Evolutionary conservation across 441 rosid genomes (phyloP).

Genomic region (Gossypium davidsonii): DNA sequence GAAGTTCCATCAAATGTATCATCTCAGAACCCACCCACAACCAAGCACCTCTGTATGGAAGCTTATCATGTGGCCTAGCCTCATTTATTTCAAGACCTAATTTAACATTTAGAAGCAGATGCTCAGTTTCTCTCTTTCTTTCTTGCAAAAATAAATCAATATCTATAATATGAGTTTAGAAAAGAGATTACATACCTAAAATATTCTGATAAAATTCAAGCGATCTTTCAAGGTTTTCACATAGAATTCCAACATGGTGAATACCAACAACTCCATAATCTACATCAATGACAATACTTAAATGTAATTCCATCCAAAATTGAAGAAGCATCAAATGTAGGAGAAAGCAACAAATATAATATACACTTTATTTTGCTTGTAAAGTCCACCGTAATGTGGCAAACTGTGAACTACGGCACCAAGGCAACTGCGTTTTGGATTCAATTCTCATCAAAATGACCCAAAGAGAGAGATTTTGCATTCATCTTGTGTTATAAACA

Average conservation of each 20-base stretch:
- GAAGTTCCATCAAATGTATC: constrained; percentile 98
- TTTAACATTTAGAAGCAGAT: neutral
- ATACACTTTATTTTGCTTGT: neutral
- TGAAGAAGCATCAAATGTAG: neutral
- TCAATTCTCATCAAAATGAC: neutral
- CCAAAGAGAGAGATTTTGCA: neutral
- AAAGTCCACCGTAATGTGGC: neutral
- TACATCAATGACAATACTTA: constrained; percentile 21
- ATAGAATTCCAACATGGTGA: constrained; percentile 84
- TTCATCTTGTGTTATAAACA: neutral
- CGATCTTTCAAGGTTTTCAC: constrained; percentile 77
- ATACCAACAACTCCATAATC: constrained; percentile 76
- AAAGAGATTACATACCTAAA: constrained; percentile 35
- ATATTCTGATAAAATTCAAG: constrained; percentile 77
- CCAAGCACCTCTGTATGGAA: constrained; percentile 97
- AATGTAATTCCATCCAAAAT: neutral
- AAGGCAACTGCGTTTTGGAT: neutral
- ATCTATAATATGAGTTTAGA: neutral
- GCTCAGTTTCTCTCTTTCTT: neutral
- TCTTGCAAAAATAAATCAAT: neutral
- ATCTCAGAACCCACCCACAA: constrained; percentile 96
- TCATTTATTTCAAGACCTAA: constrained; percentile 84
- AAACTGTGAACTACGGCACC: neutral
- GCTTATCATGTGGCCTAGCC: constrained; percentile 90
- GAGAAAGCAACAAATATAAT: neutral